These are phyloP conservation scores for Cyberlindnera euphorbiiphila DNA, from an alignment of 805 yeast species.

Conservation along the genomic window DNA sequence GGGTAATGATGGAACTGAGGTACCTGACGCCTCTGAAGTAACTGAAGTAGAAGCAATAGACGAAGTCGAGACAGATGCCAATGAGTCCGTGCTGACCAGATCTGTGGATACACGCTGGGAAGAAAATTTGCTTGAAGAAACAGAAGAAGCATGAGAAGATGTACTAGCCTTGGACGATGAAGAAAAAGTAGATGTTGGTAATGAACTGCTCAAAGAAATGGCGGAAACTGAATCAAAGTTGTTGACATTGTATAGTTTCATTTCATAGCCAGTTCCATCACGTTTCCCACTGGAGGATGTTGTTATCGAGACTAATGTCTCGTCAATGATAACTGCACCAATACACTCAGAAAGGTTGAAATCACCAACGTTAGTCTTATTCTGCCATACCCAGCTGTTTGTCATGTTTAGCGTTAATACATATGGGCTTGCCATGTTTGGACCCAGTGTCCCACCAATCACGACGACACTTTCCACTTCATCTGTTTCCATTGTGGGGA, in stretches of 20 bases:
- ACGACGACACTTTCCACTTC: constrained; percentile 38
- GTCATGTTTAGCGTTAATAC: constrained; percentile 23
- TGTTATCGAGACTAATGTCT: constrained; percentile 44
- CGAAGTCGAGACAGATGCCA: background rate
- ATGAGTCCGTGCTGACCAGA: too few relatives aligned
- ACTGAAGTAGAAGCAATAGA: background rate
- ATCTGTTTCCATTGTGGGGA: constrained; percentile 24
- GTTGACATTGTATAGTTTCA: constrained; percentile 41
- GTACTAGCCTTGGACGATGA: background rate
- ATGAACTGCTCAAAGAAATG: too few relatives aligned
- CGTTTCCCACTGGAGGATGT: constrained; percentile 25
- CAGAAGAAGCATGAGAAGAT: background rate
- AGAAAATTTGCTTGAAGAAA: too few relatives aligned
- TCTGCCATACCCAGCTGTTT: constrained; percentile 24
- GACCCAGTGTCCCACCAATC: constrained; percentile 54
- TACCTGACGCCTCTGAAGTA: too few relatives aligned
- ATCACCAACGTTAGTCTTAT: constrained; percentile 21
- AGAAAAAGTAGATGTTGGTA: too few relatives aligned
- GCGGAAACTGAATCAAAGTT: constrained; percentile 34
- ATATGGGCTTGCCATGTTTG: constrained; percentile 40
- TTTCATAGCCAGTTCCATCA: constrained; percentile 25
- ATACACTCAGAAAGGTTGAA: constrained; percentile 29
- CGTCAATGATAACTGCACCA: constrained; percentile 52
- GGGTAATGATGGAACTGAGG: background rate
- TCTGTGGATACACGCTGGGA: too few relatives aligned